phyloP scores from a whole-genome alignment of 805 yeast species.

The Starmerella tilneyi region DNA sequence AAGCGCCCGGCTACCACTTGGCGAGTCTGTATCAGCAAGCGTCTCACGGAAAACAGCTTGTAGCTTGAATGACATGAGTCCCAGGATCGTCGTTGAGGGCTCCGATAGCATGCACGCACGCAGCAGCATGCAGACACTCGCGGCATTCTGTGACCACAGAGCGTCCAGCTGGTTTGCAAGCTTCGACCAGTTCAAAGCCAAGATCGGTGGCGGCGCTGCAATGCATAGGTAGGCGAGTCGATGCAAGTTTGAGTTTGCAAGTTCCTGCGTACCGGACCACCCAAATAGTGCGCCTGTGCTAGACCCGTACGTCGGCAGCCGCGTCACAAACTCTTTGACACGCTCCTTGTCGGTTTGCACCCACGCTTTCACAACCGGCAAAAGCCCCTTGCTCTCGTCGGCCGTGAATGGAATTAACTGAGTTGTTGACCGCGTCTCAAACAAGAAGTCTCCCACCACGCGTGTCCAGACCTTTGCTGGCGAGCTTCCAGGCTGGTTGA shows the following conservation, averaged over 20 bases:
- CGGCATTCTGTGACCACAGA: slow-evolving; percentile 39
- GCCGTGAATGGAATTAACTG: slow-evolving; percentile 39
- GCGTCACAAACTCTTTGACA: slow-evolving; percentile 40
- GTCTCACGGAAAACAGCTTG: slow-evolving; percentile 41
- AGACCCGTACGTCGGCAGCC: slow-evolving; percentile 41
- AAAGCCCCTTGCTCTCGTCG: slow-evolving; percentile 40
- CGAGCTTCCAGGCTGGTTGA: slow-evolving; percentile 14
- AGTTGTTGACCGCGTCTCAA: slow-evolving; percentile 38
- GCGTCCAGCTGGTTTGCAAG: slow-evolving; percentile 23
- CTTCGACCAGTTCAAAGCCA: slow-evolving; percentile 20
- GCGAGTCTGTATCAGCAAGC: slow-evolving; percentile 25
- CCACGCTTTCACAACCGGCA: slow-evolving; percentile 51
- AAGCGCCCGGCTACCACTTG: slow-evolving; percentile 8
- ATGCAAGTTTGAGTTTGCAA: slow-evolving; percentile 43
- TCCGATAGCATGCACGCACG: slow-evolving; percentile 47
- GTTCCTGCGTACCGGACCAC: slow-evolving; percentile 60
- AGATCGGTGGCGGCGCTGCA: slow-evolving; percentile 39
- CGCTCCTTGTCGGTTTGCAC: slow-evolving; percentile 51
- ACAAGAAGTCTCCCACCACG: slow-evolving; percentile 51
- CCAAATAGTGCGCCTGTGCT: slow-evolving; percentile 50
- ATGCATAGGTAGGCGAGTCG: slow-evolving; percentile 56
- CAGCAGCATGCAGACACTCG: slow-evolving; percentile 43
- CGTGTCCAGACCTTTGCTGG: slow-evolving; percentile 53
- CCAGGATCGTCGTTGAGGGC: slow-evolving; percentile 12
- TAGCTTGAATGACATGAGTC: slow-evolving; percentile 48